Conservation (phyloP, 1,284 basidiomycete genomes). For the Moesziomyces sp. region DNA sequence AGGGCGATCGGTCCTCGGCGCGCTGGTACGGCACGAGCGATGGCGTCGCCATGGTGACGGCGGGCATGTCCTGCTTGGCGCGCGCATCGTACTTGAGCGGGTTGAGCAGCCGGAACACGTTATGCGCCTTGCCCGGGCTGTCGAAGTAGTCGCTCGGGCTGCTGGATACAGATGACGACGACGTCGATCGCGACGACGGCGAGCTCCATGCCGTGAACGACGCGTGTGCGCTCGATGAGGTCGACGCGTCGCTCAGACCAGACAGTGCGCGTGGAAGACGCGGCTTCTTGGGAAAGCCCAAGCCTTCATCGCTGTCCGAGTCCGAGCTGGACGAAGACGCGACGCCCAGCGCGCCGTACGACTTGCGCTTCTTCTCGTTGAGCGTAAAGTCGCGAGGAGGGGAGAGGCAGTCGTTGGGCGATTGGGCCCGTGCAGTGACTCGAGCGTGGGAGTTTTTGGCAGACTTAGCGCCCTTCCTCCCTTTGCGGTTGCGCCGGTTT, state of each 20-base stretch:
- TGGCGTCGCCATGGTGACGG: slow-evolving; percentile 19
- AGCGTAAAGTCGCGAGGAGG: slow-evolving; percentile 8
- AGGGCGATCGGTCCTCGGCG: slow-evolving; percentile 9
- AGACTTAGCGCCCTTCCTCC: slow-evolving; percentile 6
- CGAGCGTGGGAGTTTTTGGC: not conserved
- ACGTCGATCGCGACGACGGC: slow-evolving; percentile 24
- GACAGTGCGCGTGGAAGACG: slow-evolving; percentile 14
- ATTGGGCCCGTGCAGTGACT: not conserved
- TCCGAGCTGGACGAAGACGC: slow-evolving; percentile 1
- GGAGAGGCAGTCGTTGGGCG: slow-evolving; percentile 3
- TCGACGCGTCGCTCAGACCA: slow-evolving; percentile 8
- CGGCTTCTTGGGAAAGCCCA: slow-evolving; percentile 18
- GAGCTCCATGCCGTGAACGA: slow-evolving; percentile 22
- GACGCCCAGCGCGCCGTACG: slow-evolving; percentile 23
- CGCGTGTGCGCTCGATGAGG: slow-evolving; percentile 6
- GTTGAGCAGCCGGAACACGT: slow-evolving; percentile 19
- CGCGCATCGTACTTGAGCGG: slow-evolving; percentile 10
- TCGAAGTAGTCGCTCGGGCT: slow-evolving; percentile 16
- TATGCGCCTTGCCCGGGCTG: slow-evolving; percentile 13
- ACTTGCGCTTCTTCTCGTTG: slow-evolving; percentile 32
- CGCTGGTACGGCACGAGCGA: not conserved
- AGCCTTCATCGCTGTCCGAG: slow-evolving; percentile 8
- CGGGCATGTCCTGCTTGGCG: slow-evolving; percentile 21
- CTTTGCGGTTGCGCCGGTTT: slow-evolving; percentile 55
- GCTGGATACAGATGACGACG: slow-evolving; percentile 24